phyloP scores from a whole-genome alignment of 2,329 filamentous ascomycete genomes.

The Xylariales sp. region DNA sequence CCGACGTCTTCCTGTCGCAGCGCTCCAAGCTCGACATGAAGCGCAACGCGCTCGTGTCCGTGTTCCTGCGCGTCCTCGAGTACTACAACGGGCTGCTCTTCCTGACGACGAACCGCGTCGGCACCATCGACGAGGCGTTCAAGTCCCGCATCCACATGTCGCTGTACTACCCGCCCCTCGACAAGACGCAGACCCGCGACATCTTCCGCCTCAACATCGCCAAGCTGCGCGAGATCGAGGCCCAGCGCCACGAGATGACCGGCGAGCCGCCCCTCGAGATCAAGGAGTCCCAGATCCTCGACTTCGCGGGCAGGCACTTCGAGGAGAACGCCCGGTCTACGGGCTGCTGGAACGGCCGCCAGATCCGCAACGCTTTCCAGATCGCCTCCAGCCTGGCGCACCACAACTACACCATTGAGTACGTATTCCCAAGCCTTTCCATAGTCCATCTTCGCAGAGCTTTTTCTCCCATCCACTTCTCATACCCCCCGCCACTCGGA shows the following conservation, averaged over 20 bases:
- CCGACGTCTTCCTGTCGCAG: conserved; percentile 48
- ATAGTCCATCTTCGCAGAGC: too few species aligned
- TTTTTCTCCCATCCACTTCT: not conserved
- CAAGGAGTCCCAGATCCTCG: conserved; percentile 51
- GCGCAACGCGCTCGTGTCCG: conserved; percentile 52
- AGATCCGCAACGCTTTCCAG: conserved; percentile 53
- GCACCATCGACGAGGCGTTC: conserved; percentile 58
- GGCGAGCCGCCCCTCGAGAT: conserved; percentile 52
- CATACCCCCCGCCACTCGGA: not conserved
- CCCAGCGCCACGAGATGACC: conserved; percentile 52
- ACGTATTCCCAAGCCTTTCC: not conserved
- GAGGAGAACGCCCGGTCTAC: conserved; percentile 44
- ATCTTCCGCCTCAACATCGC: conserved; percentile 57
- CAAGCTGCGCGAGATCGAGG: conserved; percentile 53
- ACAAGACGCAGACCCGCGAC: conserved; percentile 53
- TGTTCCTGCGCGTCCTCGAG: conserved; percentile 55
- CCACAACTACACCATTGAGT: conserved; percentile 50
- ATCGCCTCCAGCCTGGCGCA: conserved; percentile 54
- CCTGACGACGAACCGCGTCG: conserved; percentile 59
- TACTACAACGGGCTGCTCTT: conserved; percentile 56
- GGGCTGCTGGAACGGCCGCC: conserved; percentile 51
- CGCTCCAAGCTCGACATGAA: conserved; percentile 49
- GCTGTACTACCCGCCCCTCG: conserved; percentile 53
- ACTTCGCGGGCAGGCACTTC: conserved; percentile 54
- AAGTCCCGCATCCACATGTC: conserved; percentile 56